Conservation (phyloP, 179 eudicot species). For the Nepenthes alata region DNA sequence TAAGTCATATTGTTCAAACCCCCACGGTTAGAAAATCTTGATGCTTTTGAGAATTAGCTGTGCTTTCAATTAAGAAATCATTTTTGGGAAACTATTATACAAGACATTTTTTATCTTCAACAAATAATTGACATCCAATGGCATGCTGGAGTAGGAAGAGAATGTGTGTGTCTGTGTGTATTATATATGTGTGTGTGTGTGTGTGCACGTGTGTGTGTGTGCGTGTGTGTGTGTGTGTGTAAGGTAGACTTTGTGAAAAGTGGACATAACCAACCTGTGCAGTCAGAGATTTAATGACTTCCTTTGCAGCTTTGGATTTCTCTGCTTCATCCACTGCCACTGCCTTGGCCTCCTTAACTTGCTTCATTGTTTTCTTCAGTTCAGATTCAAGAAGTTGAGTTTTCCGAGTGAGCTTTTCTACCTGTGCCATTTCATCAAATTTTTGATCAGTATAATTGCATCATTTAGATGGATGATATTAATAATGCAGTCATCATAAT, state of each 20-base stretch:
- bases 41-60: too few species aligned
- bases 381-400: conserved; percentile 56
- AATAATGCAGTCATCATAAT: neutral
- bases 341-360: conserved; percentile 58
- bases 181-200: too few species aligned
- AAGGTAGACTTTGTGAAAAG: neutral
- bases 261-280: conserved; percentile 48
- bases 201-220: too few species aligned
- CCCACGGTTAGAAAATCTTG: too few species aligned
- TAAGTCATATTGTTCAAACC: too few species aligned
- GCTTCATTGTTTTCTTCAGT: conserved; percentile 46
- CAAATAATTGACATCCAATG: too few species aligned
- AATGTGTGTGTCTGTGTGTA: too few species aligned
- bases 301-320: conserved; percentile 77
- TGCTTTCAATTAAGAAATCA: too few species aligned
- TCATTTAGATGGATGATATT: neutral
- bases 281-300: conserved; percentile 71
- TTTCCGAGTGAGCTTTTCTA: conserved; percentile 46
- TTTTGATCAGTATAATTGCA: neutral
- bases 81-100: too few species aligned
- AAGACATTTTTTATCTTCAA: too few species aligned
- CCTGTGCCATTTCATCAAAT: conserved; percentile 25
- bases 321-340: conserved; percentile 71
- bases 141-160: too few species aligned
- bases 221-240: too few species aligned